phyloP scores from a whole-genome alignment of 202 grass and related monocot genomes.

The Musa balbisiana region DNA sequence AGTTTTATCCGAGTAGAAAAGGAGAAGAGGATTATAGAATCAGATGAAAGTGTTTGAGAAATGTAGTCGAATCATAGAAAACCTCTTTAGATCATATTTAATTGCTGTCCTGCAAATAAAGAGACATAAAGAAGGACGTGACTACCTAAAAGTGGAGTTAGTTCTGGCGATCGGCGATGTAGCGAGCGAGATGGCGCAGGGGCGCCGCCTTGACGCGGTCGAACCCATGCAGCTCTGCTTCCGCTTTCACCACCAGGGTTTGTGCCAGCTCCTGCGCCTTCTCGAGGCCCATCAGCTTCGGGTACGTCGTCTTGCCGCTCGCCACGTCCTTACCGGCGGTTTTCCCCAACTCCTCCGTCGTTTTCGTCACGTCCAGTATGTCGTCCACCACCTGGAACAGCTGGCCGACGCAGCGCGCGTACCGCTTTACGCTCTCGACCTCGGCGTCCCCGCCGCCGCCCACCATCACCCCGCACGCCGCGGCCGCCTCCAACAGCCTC shows the following conservation, averaged over 20 bases:
- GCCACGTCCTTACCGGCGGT: neutral
- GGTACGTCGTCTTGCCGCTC: neutral
- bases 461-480: neutral
- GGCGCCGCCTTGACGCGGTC: neutral
- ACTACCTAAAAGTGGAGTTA: neutral
- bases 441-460: neutral
- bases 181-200: neutral
- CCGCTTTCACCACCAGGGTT: neutral
- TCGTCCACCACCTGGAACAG: constrained; percentile 7
- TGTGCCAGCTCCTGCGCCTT: neutral
- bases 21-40: too few relatives aligned
- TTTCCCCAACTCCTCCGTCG: neutral
- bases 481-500: neutral
- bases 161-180: neutral
- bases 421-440: neutral
- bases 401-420: neutral
- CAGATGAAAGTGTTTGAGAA: too few relatives aligned
- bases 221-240: neutral
- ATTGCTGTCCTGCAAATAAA: too few relatives aligned
- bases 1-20: too few relatives aligned
- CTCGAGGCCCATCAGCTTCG: neutral
- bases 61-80: too few relatives aligned
- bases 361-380: constrained; percentile 1
- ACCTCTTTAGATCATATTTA: too few relatives aligned
- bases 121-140: too few relatives aligned